Conservation (phyloP, 139 green algal species). For the Penium margaritaceum region DNA sequence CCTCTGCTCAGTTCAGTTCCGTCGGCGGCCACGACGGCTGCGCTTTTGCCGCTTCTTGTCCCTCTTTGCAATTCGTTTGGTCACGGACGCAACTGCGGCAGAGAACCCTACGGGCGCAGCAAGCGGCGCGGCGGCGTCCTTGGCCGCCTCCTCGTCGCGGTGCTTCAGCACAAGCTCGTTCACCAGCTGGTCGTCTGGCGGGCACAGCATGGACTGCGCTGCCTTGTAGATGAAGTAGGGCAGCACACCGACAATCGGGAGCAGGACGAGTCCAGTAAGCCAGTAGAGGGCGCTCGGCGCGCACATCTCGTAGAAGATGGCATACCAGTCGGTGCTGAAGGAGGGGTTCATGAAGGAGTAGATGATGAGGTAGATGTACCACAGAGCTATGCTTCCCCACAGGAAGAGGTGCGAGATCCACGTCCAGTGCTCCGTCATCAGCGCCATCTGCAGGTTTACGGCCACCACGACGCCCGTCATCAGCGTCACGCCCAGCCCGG, state of each 20-base stretch:
- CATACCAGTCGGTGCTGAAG: conserved; percentile 4
- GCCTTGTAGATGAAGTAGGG: conserved; percentile 34
- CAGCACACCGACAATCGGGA: conserved; percentile 22
- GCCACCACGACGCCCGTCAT: conserved; percentile 50
- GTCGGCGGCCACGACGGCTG: too few relatives aligned
- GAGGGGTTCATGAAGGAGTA: conserved; percentile 32
- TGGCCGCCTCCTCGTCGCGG: conserved; percentile 6
- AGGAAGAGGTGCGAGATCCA: conserved; percentile 48
- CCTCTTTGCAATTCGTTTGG: conserved; percentile 9
- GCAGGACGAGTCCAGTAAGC: conserved; percentile 16
- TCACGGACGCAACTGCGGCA: conserved; percentile 22
- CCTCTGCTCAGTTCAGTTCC: too few relatives aligned
- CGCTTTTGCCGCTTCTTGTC: neutral
- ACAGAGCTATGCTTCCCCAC: conserved; percentile 49
- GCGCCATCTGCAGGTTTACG: conserved; percentile 55
- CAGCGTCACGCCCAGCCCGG: conserved; percentile 41
- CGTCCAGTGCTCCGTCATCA: conserved; percentile 45
- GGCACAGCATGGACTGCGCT: neutral
- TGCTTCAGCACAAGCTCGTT: conserved; percentile 9
- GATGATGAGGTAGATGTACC: conserved; percentile 42
- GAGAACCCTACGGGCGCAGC: conserved; percentile 20
- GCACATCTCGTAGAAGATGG: conserved; percentile 25
- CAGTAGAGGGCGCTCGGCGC: conserved; percentile 23
- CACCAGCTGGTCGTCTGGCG: conserved; percentile 31
- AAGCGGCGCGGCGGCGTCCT: neutral